Evolutionary conservation across 805 yeast genomes (phyloP), one percentile per base, ranked within the genome.

Genomic region (Candida ficus): DNA sequence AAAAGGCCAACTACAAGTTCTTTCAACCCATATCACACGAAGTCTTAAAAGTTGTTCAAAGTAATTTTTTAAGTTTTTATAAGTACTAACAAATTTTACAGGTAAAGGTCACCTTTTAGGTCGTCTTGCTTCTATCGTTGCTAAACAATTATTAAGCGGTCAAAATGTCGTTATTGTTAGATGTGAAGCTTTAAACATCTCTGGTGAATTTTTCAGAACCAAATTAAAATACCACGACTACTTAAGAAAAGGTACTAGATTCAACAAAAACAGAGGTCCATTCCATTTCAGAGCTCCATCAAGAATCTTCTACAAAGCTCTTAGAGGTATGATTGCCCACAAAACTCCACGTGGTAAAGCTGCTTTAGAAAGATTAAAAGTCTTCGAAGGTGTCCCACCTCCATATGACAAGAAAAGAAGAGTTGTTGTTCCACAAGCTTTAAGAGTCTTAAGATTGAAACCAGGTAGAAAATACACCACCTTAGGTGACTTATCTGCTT

Each of bases 281-380:
- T 93, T 91, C 97, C 99, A 93, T 74, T 93, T 93, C 96, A 93
- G 98, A 78, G 99, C 99, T 54, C 99, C 99, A 73, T 90, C 98
- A 54, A 89, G 98, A 78, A 91, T 93, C 76, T 89, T 93, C 76
- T 90, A 90, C 95, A 93, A 93, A 85, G 97, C 99, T 67, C 75
- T 93, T 71, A 86, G 96, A 71, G 99, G 99, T 78, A 93, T 93
- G 99, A 77, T 93, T 66, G 78, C 96, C 70, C 98, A 93, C 90
- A 93, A 93, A 89, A 93, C 99, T 61, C 93, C 98, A 63, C 93
- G 98, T 77, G 99, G 99, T 76, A 85, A 87, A 80, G 98, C 98
- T 69, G 99, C 99, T 64, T 75, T 93, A 68, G 98, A 90, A 80
- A 90, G 97, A 78, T 86, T 93, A 65, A 88, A 93, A 91, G 98